Percentiles rank a stretch among this genome's conserved stretches.
Evolutionary conservation across 306 rosid genomes (phyloP).

Genomic region (Lablab purpureus): DNA sequence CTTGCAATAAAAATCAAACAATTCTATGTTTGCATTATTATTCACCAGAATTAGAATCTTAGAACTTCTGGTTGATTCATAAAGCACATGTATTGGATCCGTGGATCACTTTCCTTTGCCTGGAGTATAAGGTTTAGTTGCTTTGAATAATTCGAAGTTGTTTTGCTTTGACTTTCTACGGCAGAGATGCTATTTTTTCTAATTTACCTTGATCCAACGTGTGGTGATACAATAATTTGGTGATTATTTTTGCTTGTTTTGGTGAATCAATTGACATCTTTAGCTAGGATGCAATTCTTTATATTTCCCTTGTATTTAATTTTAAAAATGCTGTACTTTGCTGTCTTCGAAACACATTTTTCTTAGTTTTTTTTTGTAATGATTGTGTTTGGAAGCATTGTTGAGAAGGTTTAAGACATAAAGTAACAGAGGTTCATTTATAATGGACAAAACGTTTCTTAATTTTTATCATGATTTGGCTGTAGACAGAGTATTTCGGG

Average conservation of each 20-base stretch:
- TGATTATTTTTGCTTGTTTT: background rate
- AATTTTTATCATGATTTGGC: constrained; percentile 45
- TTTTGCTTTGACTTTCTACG: background rate
- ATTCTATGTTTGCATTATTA: constrained; percentile 7
- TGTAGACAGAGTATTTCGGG: constrained; percentile 85
- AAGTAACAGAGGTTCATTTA: background rate
- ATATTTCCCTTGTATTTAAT: background rate
- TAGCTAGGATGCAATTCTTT: background rate
- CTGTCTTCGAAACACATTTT: constrained; percentile 13
- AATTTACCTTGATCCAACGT: background rate
- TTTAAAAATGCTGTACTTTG: background rate
- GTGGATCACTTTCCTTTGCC: background rate
- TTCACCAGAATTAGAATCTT: constrained; percentile 4
- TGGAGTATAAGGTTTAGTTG: constrained; percentile 15
- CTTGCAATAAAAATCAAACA: constrained; percentile 14
- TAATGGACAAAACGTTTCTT: constrained; percentile 23
- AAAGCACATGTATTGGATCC: background rate
- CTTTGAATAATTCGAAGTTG: background rate
- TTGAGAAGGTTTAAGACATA: background rate
- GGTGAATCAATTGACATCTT: background rate
- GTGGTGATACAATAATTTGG: background rate
- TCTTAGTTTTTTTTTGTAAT: background rate
- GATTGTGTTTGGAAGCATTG: constrained; percentile 19
- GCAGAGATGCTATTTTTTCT: background rate
- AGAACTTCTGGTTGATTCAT: constrained; percentile 10